Percentiles rank a stretch among this genome's conserved stretches.
Conservation (phyloP, 768 basidiomycete species). For the Termitomyces sp. region DNA sequence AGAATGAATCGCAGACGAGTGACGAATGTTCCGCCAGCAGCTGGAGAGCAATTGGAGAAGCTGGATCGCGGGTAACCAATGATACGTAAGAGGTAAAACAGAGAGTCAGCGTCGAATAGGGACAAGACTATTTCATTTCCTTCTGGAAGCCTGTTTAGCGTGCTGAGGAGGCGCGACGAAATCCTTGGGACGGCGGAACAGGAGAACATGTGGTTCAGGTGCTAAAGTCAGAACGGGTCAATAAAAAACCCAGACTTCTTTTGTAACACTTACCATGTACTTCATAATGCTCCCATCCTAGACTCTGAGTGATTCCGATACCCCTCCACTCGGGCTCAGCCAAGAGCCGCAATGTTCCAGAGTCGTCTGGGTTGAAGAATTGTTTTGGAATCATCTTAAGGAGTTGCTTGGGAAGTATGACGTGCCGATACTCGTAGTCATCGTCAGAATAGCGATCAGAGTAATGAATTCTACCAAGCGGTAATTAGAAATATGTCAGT, state of each 20-base stretch:
- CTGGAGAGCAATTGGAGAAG: conserved; percentile 4
- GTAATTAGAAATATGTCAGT: conserved; percentile 10
- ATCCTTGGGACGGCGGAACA: conserved; percentile 81
- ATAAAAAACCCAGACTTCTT: background rate
- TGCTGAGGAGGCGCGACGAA: conserved; percentile 50
- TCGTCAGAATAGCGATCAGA: conserved; percentile 93
- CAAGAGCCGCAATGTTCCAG: conserved; percentile 76
- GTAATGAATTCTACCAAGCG: conserved; percentile 66
- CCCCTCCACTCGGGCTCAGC: conserved; percentile 91
- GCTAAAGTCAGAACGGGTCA: conserved; percentile 35
- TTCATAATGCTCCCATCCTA: conserved; percentile 97
- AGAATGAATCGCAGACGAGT: conserved; percentile 1
- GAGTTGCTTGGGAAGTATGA: conserved; percentile 92
- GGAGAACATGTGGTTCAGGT: conserved; percentile 89
- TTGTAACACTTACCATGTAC: conserved; percentile 65
- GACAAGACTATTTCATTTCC: conserved; percentile 28
- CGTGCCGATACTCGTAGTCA: conserved; percentile 92
- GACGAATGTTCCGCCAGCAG: background rate
- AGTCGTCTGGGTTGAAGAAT: conserved; percentile 68
- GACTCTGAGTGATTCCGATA: conserved; percentile 92
- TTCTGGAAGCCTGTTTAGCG: conserved; percentile 26
- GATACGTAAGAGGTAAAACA: conserved; percentile 1
- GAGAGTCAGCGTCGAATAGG: background rate
- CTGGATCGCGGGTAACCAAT: conserved; percentile 1
- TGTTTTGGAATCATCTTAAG: conserved; percentile 90